These are phyloP conservation scores for Paracamarosporium sp. DNA, from an alignment of 2,329 filamentous ascomycete species.

Conservation along the genomic window DNA sequence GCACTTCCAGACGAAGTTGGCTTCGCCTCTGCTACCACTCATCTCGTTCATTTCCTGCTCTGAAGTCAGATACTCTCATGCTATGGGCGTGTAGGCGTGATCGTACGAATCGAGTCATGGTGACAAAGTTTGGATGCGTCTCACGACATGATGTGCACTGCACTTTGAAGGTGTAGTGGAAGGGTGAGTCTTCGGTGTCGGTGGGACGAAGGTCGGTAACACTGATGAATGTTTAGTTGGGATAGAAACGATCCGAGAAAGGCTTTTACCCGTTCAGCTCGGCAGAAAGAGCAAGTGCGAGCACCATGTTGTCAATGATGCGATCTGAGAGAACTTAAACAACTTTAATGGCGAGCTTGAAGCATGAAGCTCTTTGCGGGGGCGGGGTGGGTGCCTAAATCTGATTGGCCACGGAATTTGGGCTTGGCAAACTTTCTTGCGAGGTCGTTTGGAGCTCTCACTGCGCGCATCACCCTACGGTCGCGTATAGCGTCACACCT, in stretches of 20 bases:
- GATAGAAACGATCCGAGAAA: background rate
- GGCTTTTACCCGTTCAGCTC: conserved; percentile 42
- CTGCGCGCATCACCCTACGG: background rate
- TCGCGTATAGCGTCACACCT: background rate
- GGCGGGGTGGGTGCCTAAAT: conserved; percentile 10
- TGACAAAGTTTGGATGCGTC: conserved; percentile 83
- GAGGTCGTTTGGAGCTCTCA: background rate
- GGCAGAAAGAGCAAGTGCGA: conserved; percentile 47
- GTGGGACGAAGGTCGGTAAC: conserved; percentile 88
- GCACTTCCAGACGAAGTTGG: conserved; percentile 99
- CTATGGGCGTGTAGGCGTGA: background rate
- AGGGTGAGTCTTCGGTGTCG: conserved; percentile 81
- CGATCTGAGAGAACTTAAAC: background rate
- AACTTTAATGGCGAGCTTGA: background rate
- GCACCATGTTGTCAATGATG: conserved; percentile 32
- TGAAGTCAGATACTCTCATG: background rate
- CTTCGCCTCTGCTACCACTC: conserved; percentile 91
- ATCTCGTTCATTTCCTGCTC: conserved; percentile 84
- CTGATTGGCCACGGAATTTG: conserved; percentile 12
- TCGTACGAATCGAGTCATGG: conserved; percentile 87
- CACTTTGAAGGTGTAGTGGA: conserved; percentile 97
- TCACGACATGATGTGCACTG: conserved; percentile 98
- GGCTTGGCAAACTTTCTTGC: background rate
- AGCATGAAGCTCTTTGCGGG: conserved; percentile 12
- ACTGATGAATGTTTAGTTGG: conserved; percentile 55